Percentiles rank a stretch among this genome's conserved stretches.
phyloP scores from a whole-genome alignment of 345 rosid species.

The Citrus sinensis region DVS_A1.0 CM039163.1:43845501-43846000 shows the following conservation, averaged over 20 bases:
- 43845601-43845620: constrained; percentile 87
- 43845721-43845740: constrained; percentile 69
- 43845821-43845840: constrained; percentile 52
- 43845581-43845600: constrained; percentile 73
- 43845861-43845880: constrained; percentile 79
- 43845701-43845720: constrained; percentile 69
- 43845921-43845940: constrained; percentile 90
- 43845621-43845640: constrained; percentile 80
- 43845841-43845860: constrained; percentile 69
- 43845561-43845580: constrained; percentile 88
- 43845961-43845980: constrained; percentile 71
- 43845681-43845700: constrained; percentile 85
- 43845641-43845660: constrained; percentile 77
- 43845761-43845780: constrained; percentile 80
- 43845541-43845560: constrained; percentile 88
- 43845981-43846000: constrained; percentile 57
- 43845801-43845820: constrained; percentile 61
- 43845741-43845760: constrained; percentile 84
- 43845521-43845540: constrained; percentile 89
- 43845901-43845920: constrained; percentile 78
- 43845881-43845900: constrained; percentile 68
- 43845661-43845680: constrained; percentile 73
- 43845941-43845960: constrained; percentile 74
- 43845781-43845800: constrained; percentile 69
- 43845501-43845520: constrained; percentile 77